These are phyloP conservation scores for Raffaelea arxii DNA, from an alignment of 2,329 filamentous ascomycete genomes.

Conservation along the genomic window DNA sequence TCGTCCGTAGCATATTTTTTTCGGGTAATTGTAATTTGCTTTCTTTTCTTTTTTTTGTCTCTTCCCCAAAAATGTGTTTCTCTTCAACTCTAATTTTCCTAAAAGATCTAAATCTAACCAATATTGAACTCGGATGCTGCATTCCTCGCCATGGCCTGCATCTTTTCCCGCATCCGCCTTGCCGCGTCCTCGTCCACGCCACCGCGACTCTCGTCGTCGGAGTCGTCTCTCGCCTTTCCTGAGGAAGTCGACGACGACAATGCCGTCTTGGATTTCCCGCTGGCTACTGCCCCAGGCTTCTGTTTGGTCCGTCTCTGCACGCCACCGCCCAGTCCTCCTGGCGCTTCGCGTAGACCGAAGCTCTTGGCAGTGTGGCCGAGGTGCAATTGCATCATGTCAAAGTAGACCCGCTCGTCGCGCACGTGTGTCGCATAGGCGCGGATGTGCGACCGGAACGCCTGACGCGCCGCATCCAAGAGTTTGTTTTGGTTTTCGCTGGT, in stretches of 20 bases:
- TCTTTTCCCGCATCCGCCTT: constrained; percentile 14
- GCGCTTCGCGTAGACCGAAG: constrained; percentile 81
- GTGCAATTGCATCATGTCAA: constrained; percentile 86
- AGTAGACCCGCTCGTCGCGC: constrained; percentile 72
- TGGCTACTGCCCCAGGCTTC: constrained; percentile 28
- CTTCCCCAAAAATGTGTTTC: not conserved
- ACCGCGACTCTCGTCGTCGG: constrained; percentile 1
- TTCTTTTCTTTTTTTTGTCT: not conserved
- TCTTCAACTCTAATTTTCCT: no score
- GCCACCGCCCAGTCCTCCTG: constrained; percentile 64
- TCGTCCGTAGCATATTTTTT: not conserved
- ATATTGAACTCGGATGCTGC: no score
- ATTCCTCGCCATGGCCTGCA: no score
- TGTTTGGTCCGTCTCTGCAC: constrained; percentile 32
- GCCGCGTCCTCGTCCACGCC: constrained; percentile 38
- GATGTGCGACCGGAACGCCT: constrained; percentile 85
- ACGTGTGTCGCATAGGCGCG: constrained; percentile 92
- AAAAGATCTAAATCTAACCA: no score
- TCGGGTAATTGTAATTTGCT: not conserved
- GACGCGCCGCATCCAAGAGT: constrained; percentile 69
- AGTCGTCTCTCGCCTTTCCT: no score
- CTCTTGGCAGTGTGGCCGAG: constrained; percentile 90
- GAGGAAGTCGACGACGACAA: constrained; percentile 4
- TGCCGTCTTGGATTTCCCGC: constrained; percentile 18
- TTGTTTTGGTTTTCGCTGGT: constrained; percentile 26